Evolutionary conservation across 2,329 filamentous ascomycete species (phyloP), one percentile per base, ranked within the genome.

Genomic region (Penicillium sumatraense): DNA sequence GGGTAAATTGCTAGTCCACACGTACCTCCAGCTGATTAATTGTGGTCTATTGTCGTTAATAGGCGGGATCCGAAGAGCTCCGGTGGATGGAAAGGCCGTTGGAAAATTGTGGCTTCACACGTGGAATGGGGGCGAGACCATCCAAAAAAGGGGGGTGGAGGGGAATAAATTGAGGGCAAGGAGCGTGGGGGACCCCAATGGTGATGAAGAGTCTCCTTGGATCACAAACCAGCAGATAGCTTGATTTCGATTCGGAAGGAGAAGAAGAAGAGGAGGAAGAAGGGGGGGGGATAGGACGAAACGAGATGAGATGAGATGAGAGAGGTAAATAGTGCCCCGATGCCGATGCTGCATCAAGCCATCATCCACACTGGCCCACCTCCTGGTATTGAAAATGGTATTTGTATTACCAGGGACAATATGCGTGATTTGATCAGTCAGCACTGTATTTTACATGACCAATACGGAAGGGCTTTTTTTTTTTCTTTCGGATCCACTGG

Each of bases 31-130:
- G 20, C 9, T 24, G 38, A 24, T 42, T 24, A 42, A 42, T 42
- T 42, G 38, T 24, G 21, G 16, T 5, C 24, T 23, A 42, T 24
- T 23, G 13, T 51, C 29, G 56, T n/a, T 33, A 24, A 24, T 52
- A 47, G 46, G 49, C 40, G 44, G 41, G 53, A 66, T 61, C 62
- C 60, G 62, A 57, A 50, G 57, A 62, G 53, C 56, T 61, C 63
- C 62, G 56, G 55, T 42, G 56, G 57, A 26, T 11, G 6, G 38
- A 42, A 42, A n/a, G n/a, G 38, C 14, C 38, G 49, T 57, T 57
- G 21, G 23, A 55, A 52, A 49, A 52, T 33, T 60, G 48, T 62
- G 59, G 57, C 55, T 60, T 56, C 47, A 55, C 61, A 64, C 63
- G 63, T 65, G 63, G 61, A 60, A 63, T 58, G 52, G 44, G 57